Evolutionary conservation across 305 asterid species (phyloP).

Genomic region (Lippia alba): DNA sequence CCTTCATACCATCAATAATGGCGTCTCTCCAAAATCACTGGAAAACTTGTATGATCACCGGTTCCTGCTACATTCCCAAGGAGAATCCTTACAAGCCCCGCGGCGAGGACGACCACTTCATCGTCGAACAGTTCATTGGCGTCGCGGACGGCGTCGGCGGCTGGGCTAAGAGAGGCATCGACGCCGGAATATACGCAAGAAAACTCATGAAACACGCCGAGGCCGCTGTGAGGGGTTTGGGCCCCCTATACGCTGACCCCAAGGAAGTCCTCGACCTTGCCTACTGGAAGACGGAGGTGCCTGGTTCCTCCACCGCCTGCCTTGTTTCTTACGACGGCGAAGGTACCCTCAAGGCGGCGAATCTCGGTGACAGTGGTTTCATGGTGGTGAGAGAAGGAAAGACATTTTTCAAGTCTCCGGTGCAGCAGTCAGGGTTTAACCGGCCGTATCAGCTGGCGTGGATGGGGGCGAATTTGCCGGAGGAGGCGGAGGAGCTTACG

Average conservation of each 20-base stretch:
- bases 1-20: too few relatives aligned
- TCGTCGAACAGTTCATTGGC: conserved; percentile 41
- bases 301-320: conserved; percentile 62
- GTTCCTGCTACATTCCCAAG: conserved; percentile 44
- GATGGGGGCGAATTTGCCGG: not conserved
- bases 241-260: conserved; percentile 29
- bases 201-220: conserved; percentile 34
- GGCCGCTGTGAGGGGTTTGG: not conserved
- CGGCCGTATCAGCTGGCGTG: conserved; percentile 41
- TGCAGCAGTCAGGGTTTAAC: conserved; percentile 41
- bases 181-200: conserved; percentile 37
- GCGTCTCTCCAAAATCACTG: not conserved
- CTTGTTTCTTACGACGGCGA: conserved; percentile 40
- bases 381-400: conserved; percentile 40
- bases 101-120: conserved; percentile 57
- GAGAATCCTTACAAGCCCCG: conserved; percentile 34
- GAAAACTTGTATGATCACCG: not conserved
- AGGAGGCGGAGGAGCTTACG: conserved; percentile 34
- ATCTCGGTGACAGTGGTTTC: conserved; percentile 63
- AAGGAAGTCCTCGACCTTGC: conserved; percentile 34
- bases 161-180: conserved; percentile 34
- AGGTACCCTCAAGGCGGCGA: conserved; percentile 41
- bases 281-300: conserved; percentile 25
- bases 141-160: conserved; percentile 62
- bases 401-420: conserved; percentile 31